Evolutionary conservation across 2,329 filamentous ascomycete species (phyloP).

Genomic region (Seiridium cupressi): DNA sequence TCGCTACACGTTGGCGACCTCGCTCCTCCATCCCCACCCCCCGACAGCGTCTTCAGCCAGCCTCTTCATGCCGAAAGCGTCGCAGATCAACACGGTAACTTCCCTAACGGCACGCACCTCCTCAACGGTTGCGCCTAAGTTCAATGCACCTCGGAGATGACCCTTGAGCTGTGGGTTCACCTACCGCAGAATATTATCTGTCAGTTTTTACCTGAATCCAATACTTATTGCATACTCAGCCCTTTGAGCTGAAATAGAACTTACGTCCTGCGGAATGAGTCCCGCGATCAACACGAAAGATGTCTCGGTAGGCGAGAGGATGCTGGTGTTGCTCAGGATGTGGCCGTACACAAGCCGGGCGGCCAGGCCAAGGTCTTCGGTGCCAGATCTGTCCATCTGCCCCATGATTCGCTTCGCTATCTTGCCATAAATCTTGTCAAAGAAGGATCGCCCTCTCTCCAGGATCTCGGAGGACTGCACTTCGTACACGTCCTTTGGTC

Average conservation of each 20-base stretch:
- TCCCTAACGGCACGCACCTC: slow-evolving; percentile 48
- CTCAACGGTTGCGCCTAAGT: slow-evolving; percentile 45
- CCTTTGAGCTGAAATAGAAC: slow-evolving; percentile 12
- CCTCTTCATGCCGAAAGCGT: slow-evolving; percentile 43
- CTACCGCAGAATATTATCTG: slow-evolving; percentile 21
- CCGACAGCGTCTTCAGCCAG: slow-evolving; percentile 29
- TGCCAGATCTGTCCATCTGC: slow-evolving; percentile 46
- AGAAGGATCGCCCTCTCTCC: slow-evolving; percentile 43
- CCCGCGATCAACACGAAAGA: slow-evolving; percentile 50
- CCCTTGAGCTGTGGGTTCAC: slow-evolving; percentile 53
- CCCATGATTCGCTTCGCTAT: slow-evolving; percentile 44
- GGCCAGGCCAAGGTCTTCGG: slow-evolving; percentile 46
- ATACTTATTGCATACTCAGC: background rate
- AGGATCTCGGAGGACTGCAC: slow-evolving; percentile 33
- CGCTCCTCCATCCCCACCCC: slow-evolving; percentile 45
- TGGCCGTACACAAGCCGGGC: slow-evolving; percentile 49
- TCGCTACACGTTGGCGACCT: slow-evolving; percentile 38
- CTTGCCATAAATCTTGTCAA: slow-evolving; percentile 48
- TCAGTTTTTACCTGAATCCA: background rate
- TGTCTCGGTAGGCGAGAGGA: slow-evolving; percentile 45
- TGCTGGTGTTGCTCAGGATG: slow-evolving; percentile 43
- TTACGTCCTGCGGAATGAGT: slow-evolving; percentile 49
- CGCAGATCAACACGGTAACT: slow-evolving; percentile 43
- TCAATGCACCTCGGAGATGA: slow-evolving; percentile 48
- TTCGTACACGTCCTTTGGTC: slow-evolving; percentile 36